These are phyloP conservation scores for Aspergillus biplanus DNA, from an alignment of 495 filamentous ascomycete genomes.

Conservation along the genomic window DNA sequence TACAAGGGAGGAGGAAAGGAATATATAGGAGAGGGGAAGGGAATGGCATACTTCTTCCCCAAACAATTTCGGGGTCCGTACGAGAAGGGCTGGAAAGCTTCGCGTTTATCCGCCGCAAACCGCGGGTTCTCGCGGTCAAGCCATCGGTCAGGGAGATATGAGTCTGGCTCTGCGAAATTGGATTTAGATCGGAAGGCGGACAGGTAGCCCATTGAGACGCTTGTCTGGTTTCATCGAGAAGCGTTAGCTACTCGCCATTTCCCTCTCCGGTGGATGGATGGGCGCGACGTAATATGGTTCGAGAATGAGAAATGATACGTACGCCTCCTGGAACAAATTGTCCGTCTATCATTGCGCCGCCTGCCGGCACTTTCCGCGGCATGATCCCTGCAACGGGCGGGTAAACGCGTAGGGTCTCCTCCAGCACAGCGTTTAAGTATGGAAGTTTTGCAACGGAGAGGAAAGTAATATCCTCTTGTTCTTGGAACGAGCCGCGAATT, in stretches of 20 bases:
- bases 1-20: neutral
- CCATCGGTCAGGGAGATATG: conserved; percentile 52
- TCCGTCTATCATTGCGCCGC: conserved; percentile 35
- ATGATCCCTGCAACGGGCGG: conserved; percentile 38
- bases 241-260: neutral
- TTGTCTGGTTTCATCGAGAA: conserved; percentile 22
- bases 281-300: neutral
- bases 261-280: too few species aligned
- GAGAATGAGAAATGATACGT: neutral
- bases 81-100: conserved; percentile 47
- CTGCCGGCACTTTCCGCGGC: conserved; percentile 33
- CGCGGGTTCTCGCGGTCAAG: conserved; percentile 31
- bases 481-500: conserved; percentile 47
- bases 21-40: too few species aligned
- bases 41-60: conserved; percentile 41
- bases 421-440: conserved; percentile 46
- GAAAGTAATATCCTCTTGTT: conserved; percentile 48
- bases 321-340: conserved; percentile 31
- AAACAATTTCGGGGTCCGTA: conserved; percentile 48
- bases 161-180: conserved; percentile 41
- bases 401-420: conserved; percentile 49
- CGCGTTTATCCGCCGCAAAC: conserved; percentile 39
- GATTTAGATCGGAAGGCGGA: conserved; percentile 39
- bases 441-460: conserved; percentile 32
- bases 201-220: conserved; percentile 28